Conservation (phyloP, 306 rosid genomes). For the Quercus cerris region DNA sequence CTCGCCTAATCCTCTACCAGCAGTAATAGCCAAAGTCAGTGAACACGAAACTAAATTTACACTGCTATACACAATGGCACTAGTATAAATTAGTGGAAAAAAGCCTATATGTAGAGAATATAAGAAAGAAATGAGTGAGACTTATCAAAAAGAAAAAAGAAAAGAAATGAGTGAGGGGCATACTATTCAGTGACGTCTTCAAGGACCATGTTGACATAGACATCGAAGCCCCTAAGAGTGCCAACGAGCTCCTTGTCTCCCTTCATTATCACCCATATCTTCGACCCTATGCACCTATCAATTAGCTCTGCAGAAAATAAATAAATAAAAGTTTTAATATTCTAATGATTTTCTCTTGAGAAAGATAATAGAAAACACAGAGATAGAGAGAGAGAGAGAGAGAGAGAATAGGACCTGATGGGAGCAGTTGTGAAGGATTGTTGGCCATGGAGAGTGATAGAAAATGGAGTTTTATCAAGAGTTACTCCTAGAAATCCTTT, state of each 20-base stretch:
- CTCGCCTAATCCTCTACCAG: too few species aligned
- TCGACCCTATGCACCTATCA: constrained; percentile 94
- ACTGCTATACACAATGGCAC: too few species aligned
- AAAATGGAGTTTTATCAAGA: too few species aligned
- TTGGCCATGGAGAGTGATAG: constrained; percentile 46
- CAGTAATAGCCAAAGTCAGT: too few species aligned
- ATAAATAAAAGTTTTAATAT: not conserved
- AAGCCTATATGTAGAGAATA: too few species aligned
- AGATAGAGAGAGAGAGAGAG: not conserved
- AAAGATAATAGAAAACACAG: not conserved
- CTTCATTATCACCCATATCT: constrained; percentile 98
- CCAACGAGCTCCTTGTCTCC: constrained; percentile 99
- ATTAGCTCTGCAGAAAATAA: constrained; percentile 65
- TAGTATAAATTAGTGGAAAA: too few species aligned
- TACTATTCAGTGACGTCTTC: constrained; percentile 98
- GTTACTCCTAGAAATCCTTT: too few species aligned
- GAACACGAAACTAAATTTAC: too few species aligned
- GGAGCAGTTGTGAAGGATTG: constrained; percentile 93
- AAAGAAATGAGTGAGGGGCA: constrained; percentile 11
- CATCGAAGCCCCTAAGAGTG: constrained; percentile 91
- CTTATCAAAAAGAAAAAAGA: too few species aligned
- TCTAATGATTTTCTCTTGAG: not conserved
- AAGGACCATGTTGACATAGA: constrained; percentile 96
- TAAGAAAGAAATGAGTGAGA: too few species aligned
- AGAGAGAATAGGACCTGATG: constrained; percentile 48